A percentile compares a stretch with the other conserved stretches of the same genome.
These are phyloP conservation scores for Rhodamnia argentea DNA, from an alignment of 345 rosid genomes.

Conservation along the genomic window DNA sequence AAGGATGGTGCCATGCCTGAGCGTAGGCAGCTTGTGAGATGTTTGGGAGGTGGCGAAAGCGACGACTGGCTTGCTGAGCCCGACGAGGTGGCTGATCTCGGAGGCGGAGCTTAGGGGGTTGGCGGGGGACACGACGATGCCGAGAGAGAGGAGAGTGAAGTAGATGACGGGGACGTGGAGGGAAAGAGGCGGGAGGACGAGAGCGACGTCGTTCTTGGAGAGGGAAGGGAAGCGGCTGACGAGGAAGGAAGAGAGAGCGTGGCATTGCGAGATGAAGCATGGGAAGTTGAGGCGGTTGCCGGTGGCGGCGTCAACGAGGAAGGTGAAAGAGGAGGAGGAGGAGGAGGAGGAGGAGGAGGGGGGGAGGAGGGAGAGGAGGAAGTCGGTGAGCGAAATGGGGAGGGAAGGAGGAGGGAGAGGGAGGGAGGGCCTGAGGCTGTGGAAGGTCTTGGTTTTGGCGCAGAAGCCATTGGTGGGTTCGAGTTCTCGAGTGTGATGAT, in stretches of 20 bases:
- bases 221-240: not conserved
- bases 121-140: conserved; percentile 17
- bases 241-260: conserved; percentile 4
- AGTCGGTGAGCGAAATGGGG: conserved; percentile 14
- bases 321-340: not conserved
- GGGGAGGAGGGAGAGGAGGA: conserved; percentile 9
- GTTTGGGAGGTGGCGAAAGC: conserved; percentile 4
- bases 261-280: not conserved
- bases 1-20: conserved; percentile 1
- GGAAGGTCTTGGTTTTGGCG: conserved; percentile 8
- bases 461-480: conserved; percentile 21
- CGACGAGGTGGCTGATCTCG: conserved; percentile 19
- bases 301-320: conserved; percentile 6
- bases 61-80: conserved; percentile 13
- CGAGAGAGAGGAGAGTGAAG: conserved; percentile 25
- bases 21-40: conserved; percentile 4
- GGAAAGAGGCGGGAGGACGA: conserved; percentile 15
- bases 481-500: not conserved
- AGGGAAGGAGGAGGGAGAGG: conserved; percentile 4
- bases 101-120: conserved; percentile 15
- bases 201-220: conserved; percentile 20
- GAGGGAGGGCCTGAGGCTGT: conserved; percentile 17
- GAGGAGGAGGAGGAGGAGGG: not conserved
- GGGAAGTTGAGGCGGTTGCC: conserved; percentile 1
- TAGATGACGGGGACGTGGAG: conserved; percentile 19